Percentiles rank a stretch among this genome's conserved stretches.
These are phyloP conservation scores for Diacronema lutheri DNA, from an alignment of 78 protist genomes.

Conservation along the genomic window DNA sequence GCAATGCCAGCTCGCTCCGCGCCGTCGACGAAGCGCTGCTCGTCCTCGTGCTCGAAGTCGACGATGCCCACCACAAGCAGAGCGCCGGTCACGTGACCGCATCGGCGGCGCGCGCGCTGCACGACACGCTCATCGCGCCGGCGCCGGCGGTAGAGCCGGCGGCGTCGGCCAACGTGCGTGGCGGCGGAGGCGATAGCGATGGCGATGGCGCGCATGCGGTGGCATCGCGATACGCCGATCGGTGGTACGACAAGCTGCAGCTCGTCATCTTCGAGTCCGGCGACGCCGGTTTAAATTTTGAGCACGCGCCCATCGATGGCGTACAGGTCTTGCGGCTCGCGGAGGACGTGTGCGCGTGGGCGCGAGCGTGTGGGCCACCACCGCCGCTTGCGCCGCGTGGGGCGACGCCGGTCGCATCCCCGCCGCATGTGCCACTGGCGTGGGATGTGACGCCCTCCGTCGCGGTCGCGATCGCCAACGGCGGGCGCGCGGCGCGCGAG, in stretches of 20 bases:
- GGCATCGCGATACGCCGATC: too few relatives aligned
- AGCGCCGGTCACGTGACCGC: too few relatives aligned
- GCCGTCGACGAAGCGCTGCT: slow-evolving; percentile 15
- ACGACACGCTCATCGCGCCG: neutral
- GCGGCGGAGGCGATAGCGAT: too few relatives aligned
- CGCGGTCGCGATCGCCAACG: neutral
- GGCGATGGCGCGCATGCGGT: too few relatives aligned
- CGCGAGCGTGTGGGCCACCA: too few relatives aligned
- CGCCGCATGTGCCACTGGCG: neutral
- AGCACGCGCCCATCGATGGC: slow-evolving; percentile 44
- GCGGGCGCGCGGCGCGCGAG: too few relatives aligned
- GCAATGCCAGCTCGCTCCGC: neutral
- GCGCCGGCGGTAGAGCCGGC: neutral
- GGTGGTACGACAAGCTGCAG: slow-evolving; percentile 42
- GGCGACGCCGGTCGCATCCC: neutral
- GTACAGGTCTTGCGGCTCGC: slow-evolving; percentile 24
- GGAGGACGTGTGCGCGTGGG: slow-evolving; percentile 30
- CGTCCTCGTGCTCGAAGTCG: slow-evolving; percentile 15
- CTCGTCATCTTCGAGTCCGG: neutral
- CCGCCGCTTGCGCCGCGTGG: neutral
- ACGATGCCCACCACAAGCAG: too few relatives aligned
- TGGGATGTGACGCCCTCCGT: neutral
- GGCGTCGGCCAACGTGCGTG: too few relatives aligned
- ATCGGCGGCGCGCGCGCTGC: neutral
- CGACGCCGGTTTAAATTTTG: neutral